Percentiles rank a stretch among this genome's conserved stretches.
Conservation (phyloP, 805 yeast genomes). For the Candida patagonica region DNA sequence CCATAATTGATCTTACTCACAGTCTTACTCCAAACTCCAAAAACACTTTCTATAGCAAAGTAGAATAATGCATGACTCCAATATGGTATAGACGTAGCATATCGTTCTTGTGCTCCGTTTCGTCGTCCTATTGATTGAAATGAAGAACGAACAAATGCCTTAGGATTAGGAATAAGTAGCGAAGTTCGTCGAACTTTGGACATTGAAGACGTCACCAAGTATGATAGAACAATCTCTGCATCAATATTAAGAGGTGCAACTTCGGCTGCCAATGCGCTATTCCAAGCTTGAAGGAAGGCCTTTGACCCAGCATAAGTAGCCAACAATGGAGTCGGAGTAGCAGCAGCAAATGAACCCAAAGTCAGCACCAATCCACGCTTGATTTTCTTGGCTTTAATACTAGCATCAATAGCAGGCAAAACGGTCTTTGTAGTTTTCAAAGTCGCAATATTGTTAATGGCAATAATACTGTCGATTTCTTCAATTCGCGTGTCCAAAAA, state of each 20-base stretch:
- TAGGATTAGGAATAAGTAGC: conserved; percentile 70
- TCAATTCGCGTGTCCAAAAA: conserved; percentile 67
- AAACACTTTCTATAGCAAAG: conserved; percentile 61
- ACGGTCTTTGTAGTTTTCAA: conserved; percentile 74
- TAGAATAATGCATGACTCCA: conserved; percentile 93
- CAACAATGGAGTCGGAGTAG: conserved; percentile 82
- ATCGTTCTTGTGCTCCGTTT: conserved; percentile 88
- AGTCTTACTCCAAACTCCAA: conserved; percentile 69
- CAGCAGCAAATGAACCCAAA: conserved; percentile 96
- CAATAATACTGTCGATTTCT: conserved; percentile 72
- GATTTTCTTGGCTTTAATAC: conserved; percentile 32
- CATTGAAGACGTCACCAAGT: conserved; percentile 91
- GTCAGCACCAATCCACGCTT: conserved; percentile 66
- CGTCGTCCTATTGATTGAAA: conserved; percentile 68
- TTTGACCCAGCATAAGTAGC: conserved; percentile 96
- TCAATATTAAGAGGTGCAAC: conserved; percentile 61
- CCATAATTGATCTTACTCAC: conserved; percentile 60
- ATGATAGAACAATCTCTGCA: conserved; percentile 77
- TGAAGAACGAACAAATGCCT: conserved; percentile 64
- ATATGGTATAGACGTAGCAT: conserved; percentile 79
- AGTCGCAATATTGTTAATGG: conserved; percentile 79
- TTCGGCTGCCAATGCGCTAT: conserved; percentile 80
- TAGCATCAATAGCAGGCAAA: conserved; percentile 55
- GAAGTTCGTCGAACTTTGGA: conserved; percentile 81
- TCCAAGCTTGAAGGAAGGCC: conserved; percentile 92